Evolutionary conservation across 129 eudicot species (phyloP), one percentile per base, ranked within the genome.

Genomic region (Arctium lappa): DNA sequence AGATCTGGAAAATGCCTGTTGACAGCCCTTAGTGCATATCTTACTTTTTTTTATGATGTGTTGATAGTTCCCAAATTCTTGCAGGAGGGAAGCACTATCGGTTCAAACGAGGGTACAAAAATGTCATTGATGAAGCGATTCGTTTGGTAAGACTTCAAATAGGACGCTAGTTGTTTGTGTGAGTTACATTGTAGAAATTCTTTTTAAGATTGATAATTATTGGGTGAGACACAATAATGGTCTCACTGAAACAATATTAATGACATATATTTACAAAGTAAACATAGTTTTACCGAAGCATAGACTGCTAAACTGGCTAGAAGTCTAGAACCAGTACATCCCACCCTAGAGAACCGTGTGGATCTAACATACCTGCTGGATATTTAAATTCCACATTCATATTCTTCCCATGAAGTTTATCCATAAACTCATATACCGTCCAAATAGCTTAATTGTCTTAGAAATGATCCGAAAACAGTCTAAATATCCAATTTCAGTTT

Each of bases 71-170:
- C 33, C 46, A 74, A 72, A 76, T 66, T 53, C 83, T 79, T 62
- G 31, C 90, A 95, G 99, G 99, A 75, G 99, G 99, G 65, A 95
- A 89, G 81, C 99, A 95, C 83, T 98, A 90, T 83, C 81, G 99
- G 60, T 95, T 95, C 80, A 95, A 91, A 87, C 87, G 99, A 88
- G 99, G 99, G 70, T 95, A 95, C 90, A 95, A 90, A 86, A 95
- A 95, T 82, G 97, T 95, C 80, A 95, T 93, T 72, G 98, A 95
- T 85, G 99, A 95, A 89, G 99, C 91, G 5, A 90, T 91, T 84
- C 99, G 90, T 78, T 81, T 95, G 97, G 99, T 95, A 85, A 80
- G 87, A 37, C 44, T 74, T 63, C n/a, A 27, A 74, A 46, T 44
- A 38, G 29, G 29, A 39, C 34, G 29, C 16, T 13, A 33, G 56